A percentile compares a stretch with the other conserved stretches of the same genome.
phyloP scores from a whole-genome alignment of 768 basidiomycete species.

The Roridomyces roridus region DNA sequence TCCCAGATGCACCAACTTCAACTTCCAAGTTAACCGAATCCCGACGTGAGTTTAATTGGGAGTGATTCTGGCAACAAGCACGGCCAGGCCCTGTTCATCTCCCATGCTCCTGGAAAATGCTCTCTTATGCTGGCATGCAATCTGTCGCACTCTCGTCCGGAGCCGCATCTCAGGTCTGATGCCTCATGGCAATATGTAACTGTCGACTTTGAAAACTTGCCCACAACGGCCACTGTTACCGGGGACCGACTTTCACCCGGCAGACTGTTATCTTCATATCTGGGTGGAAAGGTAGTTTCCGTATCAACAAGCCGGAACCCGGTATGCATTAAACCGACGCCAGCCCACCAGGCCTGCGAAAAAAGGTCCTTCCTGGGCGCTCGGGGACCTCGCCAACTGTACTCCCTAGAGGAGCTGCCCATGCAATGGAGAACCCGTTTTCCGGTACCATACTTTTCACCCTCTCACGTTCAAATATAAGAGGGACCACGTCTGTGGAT shows the following conservation, averaged over 20 bases:
- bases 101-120: too few relatives aligned
- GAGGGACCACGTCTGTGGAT: slow-evolving; percentile 19
- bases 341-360: slow-evolving; percentile 15
- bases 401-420: slow-evolving; percentile 7
- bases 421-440: slow-evolving; percentile 19
- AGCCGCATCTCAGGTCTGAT: neutral
- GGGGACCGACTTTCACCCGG: slow-evolving; percentile 17
- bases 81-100: neutral
- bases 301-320: slow-evolving; percentile 12
- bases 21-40: slow-evolving; percentile 13
- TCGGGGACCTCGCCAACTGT: slow-evolving; percentile 9
- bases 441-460: slow-evolving; percentile 7
- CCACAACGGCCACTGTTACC: slow-evolving; percentile 16
- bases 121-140: too few relatives aligned
- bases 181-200: neutral
- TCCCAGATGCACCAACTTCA: too few relatives aligned
- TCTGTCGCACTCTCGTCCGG: neutral
- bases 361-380: slow-evolving; percentile 13
- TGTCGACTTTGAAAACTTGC: neutral
- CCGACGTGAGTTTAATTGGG: slow-evolving; percentile 18
- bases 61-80: neutral
- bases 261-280: slow-evolving; percentile 9
- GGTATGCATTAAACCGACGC: slow-evolving; percentile 23
- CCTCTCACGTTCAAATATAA: slow-evolving; percentile 35
- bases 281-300: slow-evolving; percentile 1